Evolutionary conservation across 495 filamentous ascomycete genomes (phyloP).

Genomic region (Penicillium fimorum): DNA sequence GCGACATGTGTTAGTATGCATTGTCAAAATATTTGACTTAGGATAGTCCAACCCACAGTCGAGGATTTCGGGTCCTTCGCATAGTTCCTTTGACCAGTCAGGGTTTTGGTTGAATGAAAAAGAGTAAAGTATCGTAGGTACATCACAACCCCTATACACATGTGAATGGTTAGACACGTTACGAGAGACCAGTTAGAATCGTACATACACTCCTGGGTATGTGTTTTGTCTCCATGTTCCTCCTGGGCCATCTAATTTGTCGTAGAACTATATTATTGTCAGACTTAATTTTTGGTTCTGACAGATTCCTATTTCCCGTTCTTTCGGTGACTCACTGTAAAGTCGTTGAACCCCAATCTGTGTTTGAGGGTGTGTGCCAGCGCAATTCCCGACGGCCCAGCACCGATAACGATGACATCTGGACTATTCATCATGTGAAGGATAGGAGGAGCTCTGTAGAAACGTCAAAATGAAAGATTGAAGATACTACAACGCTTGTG

Average conservation of each 20-base stretch:
- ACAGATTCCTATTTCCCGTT: no score
- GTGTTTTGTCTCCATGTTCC: constrained; percentile 63
- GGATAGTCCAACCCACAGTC: constrained; percentile 19
- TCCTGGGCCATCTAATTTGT: constrained; percentile 52
- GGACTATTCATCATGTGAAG: neutral
- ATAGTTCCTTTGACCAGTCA: constrained; percentile 51
- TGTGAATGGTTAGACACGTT: no score
- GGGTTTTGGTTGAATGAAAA: constrained; percentile 57
- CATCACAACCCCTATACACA: constrained; percentile 34
- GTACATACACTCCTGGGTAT: constrained; percentile 53
- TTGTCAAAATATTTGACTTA: neutral
- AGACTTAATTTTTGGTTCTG: neutral
- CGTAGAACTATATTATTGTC: constrained; percentile 44
- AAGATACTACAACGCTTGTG: neutral
- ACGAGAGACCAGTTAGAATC: neutral
- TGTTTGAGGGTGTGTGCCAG: constrained; percentile 55
- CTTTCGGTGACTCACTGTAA: constrained; percentile 21
- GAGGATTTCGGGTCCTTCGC: constrained; percentile 47
- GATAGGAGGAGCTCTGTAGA: neutral
- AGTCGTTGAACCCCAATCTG: constrained; percentile 53
- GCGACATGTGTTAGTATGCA: neutral
- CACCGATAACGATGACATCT: constrained; percentile 40
- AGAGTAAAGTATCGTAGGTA: constrained; percentile 52
- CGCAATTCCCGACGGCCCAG: constrained; percentile 59
- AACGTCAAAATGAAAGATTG: neutral